These are phyloP conservation scores for Leccinum subtestaceum DNA, from an alignment of 768 basidiomycete genomes.

Conservation along the genomic window DNA sequence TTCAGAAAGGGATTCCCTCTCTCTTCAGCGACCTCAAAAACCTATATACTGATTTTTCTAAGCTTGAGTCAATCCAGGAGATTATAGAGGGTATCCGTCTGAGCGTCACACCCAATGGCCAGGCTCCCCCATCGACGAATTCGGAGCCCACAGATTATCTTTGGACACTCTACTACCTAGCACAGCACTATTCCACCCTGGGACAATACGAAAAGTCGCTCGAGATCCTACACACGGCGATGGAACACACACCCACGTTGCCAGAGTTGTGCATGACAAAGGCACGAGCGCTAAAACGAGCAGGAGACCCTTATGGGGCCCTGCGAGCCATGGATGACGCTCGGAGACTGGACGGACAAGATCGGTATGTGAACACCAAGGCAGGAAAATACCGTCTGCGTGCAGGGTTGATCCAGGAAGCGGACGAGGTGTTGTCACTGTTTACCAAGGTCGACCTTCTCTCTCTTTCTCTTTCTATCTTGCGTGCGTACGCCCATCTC, in stretches of 20 bases:
- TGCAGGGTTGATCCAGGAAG: slow-evolving; percentile 77
- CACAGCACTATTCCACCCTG: slow-evolving; percentile 80
- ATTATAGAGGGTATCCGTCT: slow-evolving; percentile 54
- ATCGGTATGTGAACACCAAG: slow-evolving; percentile 93
- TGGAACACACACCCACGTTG: slow-evolving; percentile 87
- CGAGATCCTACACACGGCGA: slow-evolving; percentile 58
- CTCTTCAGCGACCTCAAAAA: slow-evolving; percentile 90
- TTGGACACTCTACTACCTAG: slow-evolving; percentile 95
- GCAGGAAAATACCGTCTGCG: slow-evolving; percentile 86
- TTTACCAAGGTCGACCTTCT: slow-evolving; percentile 79
- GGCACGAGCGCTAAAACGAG: slow-evolving; percentile 82
- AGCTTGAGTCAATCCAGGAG: slow-evolving; percentile 67
- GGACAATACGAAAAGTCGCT: slow-evolving; percentile 49
- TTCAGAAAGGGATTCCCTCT: slow-evolving; percentile 88
- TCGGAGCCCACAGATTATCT: slow-evolving; percentile 75
- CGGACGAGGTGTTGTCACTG: slow-evolving; percentile 67
- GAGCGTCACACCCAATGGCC: slow-evolving; percentile 36
- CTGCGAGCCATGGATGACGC: slow-evolving; percentile 79
- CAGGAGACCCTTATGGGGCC: slow-evolving; percentile 76
- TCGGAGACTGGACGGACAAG: slow-evolving; percentile 84
- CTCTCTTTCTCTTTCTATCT: not conserved
- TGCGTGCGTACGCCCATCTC: not conserved
- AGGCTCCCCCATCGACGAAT: slow-evolving; percentile 21
- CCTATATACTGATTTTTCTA: slow-evolving; percentile 65
- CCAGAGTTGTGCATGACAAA: slow-evolving; percentile 85